Evolutionary conservation across 2,329 filamentous ascomycete species (phyloP).

Genomic region (Diplodia seriata): DNA sequence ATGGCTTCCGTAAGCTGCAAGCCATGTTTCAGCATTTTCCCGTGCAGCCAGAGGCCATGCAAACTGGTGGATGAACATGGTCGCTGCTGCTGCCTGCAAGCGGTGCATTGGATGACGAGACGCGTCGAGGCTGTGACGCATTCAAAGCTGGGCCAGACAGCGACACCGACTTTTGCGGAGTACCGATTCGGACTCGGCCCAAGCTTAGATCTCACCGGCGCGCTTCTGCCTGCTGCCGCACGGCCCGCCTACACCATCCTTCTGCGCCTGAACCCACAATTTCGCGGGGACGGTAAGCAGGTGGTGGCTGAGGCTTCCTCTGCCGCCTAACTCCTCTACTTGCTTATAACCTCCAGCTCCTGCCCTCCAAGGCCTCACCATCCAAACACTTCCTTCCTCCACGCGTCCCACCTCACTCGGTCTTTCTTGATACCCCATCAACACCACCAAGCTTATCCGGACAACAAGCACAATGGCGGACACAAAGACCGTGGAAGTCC

Average conservation of each 20-base stretch:
- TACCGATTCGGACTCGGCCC: background rate
- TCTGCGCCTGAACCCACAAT: no score
- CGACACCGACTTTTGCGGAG: background rate
- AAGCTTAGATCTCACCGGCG: background rate
- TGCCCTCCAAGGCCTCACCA: background rate
- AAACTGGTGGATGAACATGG: background rate
- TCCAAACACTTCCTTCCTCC: background rate
- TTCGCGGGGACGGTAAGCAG: background rate
- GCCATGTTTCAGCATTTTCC: no score
- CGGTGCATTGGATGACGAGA: background rate
- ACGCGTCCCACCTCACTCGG: background rate
- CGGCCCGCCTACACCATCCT: background rate
- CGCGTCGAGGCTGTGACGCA: no score
- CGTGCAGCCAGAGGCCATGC: no score
- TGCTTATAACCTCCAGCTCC: constrained; percentile 3
- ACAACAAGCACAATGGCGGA: constrained; percentile 8
- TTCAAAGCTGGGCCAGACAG: no score
- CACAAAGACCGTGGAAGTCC: background rate
- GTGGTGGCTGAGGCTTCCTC: constrained; percentile 10
- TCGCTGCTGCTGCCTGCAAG: background rate
- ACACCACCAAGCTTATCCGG: background rate
- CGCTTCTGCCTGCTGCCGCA: constrained; percentile 12
- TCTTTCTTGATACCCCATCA: background rate
- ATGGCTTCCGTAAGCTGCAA: background rate
- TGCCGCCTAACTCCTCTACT: background rate